These are phyloP conservation scores for Cerrena zonata DNA, from an alignment of 1,284 basidiomycete species.

Conservation along the genomic window DNA sequence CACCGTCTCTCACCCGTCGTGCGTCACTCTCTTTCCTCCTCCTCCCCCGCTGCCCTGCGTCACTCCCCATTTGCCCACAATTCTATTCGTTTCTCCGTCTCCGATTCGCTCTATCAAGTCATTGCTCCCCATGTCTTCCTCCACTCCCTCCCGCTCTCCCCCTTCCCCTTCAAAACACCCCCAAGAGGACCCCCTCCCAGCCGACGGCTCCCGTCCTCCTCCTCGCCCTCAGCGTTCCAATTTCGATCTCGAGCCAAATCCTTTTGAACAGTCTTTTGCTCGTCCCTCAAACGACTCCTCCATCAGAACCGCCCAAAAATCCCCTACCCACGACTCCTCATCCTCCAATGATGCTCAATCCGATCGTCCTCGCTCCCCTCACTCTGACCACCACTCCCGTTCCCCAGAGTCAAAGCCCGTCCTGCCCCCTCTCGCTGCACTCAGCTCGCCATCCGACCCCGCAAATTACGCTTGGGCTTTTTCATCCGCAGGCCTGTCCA, in stretches of 20 bases:
- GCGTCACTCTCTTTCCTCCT: neutral
- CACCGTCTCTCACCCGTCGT: neutral
- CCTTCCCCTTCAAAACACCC: neutral
- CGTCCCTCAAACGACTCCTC: constrained; percentile 40
- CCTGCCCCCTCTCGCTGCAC: constrained; percentile 80
- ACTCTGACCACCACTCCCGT: constrained; percentile 18
- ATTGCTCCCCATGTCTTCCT: neutral
- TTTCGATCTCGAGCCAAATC: constrained; percentile 88
- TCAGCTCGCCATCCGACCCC: constrained; percentile 77
- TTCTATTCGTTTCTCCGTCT: neutral
- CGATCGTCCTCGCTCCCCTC: constrained; percentile 31
- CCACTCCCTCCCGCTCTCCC: neutral
- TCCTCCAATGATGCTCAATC: constrained; percentile 35
- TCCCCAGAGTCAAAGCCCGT: constrained; percentile 46
- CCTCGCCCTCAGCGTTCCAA: constrained; percentile 50
- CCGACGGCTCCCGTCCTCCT: constrained; percentile 15
- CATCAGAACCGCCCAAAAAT: constrained; percentile 38
- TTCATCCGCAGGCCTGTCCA: constrained; percentile 48
- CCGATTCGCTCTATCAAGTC: neutral
- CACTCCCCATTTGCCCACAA: no score
- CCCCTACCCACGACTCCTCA: constrained; percentile 33
- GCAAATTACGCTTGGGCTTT: constrained; percentile 69
- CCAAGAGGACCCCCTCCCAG: neutral
- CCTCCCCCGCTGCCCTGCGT: neutral
- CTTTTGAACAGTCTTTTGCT: constrained; percentile 92